phyloP scores from a whole-genome alignment of 2,329 filamentous ascomycete species.

The Alternaria incomplexa region DNA sequence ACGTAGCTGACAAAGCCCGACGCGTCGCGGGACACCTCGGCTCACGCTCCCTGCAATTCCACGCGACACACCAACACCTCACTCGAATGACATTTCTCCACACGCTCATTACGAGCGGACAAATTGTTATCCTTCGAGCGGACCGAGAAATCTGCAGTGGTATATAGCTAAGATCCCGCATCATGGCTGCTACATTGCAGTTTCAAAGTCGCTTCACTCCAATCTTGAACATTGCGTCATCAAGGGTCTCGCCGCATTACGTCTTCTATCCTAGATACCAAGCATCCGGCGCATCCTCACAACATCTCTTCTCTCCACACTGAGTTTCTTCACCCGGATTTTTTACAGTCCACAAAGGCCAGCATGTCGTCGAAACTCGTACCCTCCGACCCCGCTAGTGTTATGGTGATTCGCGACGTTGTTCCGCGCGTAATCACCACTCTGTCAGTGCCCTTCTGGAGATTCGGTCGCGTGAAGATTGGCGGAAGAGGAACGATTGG shows the following conservation, averaged over 20 bases:
- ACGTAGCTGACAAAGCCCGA: conserved; percentile 22
- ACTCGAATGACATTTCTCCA: conserved; percentile 12
- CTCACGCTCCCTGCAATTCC: conserved; percentile 10
- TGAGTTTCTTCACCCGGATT: background rate
- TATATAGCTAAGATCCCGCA: conserved; percentile 4
- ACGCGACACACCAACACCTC: conserved; percentile 8
- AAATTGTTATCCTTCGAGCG: background rate
- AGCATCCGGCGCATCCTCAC: conserved; percentile 1
- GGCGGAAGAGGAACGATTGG: conserved; percentile 87
- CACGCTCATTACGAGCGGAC: background rate
- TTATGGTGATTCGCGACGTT: conserved; percentile 89
- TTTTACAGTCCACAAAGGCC: background rate
- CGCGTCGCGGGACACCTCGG: conserved; percentile 13
- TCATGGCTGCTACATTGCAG: background rate
- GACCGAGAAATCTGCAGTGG: conserved; percentile 9
- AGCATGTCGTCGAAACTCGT: conserved; percentile 50
- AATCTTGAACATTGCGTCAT: conserved; percentile 33
- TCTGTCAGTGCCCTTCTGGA: conserved; percentile 81
- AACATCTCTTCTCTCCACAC: background rate
- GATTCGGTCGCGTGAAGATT: conserved; percentile 79
- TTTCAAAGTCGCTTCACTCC: background rate
- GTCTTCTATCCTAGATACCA: conserved; percentile 23
- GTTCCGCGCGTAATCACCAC: conserved; percentile 76
- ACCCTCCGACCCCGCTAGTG: conserved; percentile 72
- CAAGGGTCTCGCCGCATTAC: conserved; percentile 21